Base-by-base conservation (phyloP, 495 filamentous ascomycete genomes). In the Chlorociboria aeruginascens region DNA sequence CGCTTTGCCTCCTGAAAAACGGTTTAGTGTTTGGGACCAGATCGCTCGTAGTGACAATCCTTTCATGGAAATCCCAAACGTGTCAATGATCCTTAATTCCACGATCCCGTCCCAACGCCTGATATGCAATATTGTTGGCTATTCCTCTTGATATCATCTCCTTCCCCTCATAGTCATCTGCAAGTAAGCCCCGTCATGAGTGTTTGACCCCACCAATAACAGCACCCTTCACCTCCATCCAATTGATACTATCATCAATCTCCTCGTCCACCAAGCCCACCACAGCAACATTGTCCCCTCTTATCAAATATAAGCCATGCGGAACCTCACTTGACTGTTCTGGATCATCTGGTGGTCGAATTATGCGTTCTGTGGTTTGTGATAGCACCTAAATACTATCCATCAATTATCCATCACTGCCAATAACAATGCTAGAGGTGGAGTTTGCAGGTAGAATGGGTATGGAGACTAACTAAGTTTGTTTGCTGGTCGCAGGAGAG, bases 281-380 rank as follows among this genome's bases (percentile, higher is more conserved):
- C 12, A 92, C 65, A n/a, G 83, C 88, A 43, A 98, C 92, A 61
- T 89, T 95, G 56, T 97, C 93, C 13, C 92, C 92, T 51, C 93
- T 79, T 45, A 98, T 83, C 38, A 98, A 65, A 59, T 98, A 97
- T 11, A 97, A 67, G 0, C 92, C 92, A 59, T 95, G 81, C 25
- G 81, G 77, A 29, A 89, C 80, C 62, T 94, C 79, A 32, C 79
- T 76, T 49, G 86, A 93, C 0, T 81, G 76, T 51, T 94, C 87
- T 34, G 75, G 73, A 55, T 94, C 87, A 49, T 96, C 89, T 37
- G 75, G 72, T 1, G 81, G 80, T 48, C 84, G 79, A 52, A 98
- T 95, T 35, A 95, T 81, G 48, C 92, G 83, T 62, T 98, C 93
- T 56, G 89, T 73, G 2, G 92, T 87, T 47, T 86, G 68, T 28